phyloP scores from a whole-genome alignment of 2,329 filamentous ascomycete species.

The Fonsecaea erecta region DNA sequence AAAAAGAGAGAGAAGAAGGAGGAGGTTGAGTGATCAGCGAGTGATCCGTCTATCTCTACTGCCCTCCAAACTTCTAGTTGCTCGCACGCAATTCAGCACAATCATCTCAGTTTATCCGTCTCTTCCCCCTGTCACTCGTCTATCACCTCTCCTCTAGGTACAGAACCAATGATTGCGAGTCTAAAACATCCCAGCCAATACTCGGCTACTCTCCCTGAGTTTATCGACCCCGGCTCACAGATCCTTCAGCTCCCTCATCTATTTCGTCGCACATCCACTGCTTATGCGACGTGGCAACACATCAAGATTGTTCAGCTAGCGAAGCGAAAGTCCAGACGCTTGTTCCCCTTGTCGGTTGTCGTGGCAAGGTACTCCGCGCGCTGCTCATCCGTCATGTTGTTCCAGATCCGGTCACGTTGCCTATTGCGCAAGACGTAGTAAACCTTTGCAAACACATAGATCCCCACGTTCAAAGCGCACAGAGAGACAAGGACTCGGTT shows the following conservation, averaged over 20 bases:
- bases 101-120: neutral
- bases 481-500: slow-evolving; percentile 43
- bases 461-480: slow-evolving; percentile 36
- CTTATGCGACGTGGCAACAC: neutral
- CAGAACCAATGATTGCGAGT: neutral
- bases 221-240: neutral
- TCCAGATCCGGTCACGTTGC: slow-evolving; percentile 43
- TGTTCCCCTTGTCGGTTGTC: slow-evolving; percentile 52
- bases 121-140: neutral
- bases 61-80: too few relatives aligned
- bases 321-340: slow-evolving; percentile 47
- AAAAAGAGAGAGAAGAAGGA: too few relatives aligned
- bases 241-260: neutral
- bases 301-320: slow-evolving; percentile 24
- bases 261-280: neutral
- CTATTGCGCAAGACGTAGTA: slow-evolving; percentile 44
- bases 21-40: neutral
- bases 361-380: slow-evolving; percentile 52
- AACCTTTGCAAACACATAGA: slow-evolving; percentile 41
- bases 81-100: too few relatives aligned
- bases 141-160: neutral
- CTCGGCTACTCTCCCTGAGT: neutral
- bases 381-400: slow-evolving; percentile 51
- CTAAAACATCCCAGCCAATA: neutral
- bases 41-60: neutral